Evolutionary conservation across 805 yeast species (phyloP), one percentile per base, ranked within the genome.

Genomic region (Metschnikowia arizonensis): DNA sequence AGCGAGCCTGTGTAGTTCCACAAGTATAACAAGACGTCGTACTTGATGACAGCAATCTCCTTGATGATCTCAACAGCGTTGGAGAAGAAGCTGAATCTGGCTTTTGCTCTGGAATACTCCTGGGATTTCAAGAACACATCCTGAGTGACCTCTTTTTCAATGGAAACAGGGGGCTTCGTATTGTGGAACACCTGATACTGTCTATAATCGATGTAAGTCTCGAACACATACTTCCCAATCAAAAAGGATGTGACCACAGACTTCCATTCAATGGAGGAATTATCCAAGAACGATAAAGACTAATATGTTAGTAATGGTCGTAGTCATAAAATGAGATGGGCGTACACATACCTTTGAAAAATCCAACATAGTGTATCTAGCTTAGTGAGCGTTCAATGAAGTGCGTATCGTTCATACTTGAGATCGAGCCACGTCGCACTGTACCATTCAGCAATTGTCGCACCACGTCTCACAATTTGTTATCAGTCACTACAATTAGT

Each of bases 201-300:
- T 57, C 97, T 83, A 53, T 74, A 77, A 38, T 81, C 77, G 43
- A 93, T 69, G 60, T 83, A 83, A 3, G 84, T 74, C 55, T 88
- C 93, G 61, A 89, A 89, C 3, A 74, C 64, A 58, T 77, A 88
- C 60, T 88, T 85, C 26, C 85, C 86, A 12, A 83, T 70, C 3
- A 95, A 76, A 58, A 88, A 81, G 1, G 89, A 86, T 36, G 85
- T 62, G 38, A 91, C 78, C 35, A 90, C 69, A 10, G 74, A 57
- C 60, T 88, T 88, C 97, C 97, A 93, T 50, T 88, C 77, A 57
- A 88, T 77, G 12, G 74, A 73, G 3, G 93, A 83, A 40, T 66
- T 69, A 60, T 88, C 96, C 48, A 84, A 67, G 28, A 77, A 64
- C 3, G 73, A 58, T 48, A 82, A 77, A 10, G 81, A 50, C 74